phyloP scores from a whole-genome alignment of 2,329 filamentous ascomycete genomes.

The Tolypocladium guangdongense region DNA sequence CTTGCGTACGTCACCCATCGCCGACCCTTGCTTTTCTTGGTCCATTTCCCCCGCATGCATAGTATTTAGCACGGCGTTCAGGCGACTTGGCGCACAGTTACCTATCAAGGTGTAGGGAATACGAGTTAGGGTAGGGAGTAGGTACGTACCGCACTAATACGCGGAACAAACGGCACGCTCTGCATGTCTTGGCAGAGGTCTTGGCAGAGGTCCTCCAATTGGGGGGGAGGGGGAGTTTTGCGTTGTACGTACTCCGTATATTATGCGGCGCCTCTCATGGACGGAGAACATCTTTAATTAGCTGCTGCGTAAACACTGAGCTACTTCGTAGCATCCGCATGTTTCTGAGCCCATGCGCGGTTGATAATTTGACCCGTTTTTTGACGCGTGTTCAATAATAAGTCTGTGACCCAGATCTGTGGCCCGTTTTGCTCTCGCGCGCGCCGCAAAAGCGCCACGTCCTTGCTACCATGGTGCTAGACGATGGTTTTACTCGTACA shows the following conservation, averaged over 20 bases:
- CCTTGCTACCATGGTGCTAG: too few relatives aligned
- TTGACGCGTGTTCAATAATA: not conserved
- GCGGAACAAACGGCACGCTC: not conserved
- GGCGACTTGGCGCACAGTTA: not conserved
- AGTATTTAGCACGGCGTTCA: not conserved
- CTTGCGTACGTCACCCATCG: not conserved
- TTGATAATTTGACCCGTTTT: not conserved
- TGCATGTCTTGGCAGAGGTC: not conserved
- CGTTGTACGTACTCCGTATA: too few relatives aligned
- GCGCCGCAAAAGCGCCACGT: not conserved
- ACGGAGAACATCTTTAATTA: not conserved
- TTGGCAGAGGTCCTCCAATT: not conserved
- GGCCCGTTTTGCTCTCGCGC: not conserved
- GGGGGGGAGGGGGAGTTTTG: not conserved
- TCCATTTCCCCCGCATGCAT: not conserved
- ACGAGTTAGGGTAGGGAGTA: not conserved
- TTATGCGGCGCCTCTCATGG: not conserved
- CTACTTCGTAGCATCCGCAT: too few relatives aligned
- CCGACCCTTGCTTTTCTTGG: not conserved
- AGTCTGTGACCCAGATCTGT: not conserved
- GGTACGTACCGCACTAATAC: not conserved
- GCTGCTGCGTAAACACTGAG: not conserved
- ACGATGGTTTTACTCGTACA: too few relatives aligned
- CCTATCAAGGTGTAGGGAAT: not conserved
- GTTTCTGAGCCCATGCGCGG: not conserved